Evolutionary conservation across 345 rosid genomes (phyloP).

Genomic region (Lumnitzera littorea): DNA sequence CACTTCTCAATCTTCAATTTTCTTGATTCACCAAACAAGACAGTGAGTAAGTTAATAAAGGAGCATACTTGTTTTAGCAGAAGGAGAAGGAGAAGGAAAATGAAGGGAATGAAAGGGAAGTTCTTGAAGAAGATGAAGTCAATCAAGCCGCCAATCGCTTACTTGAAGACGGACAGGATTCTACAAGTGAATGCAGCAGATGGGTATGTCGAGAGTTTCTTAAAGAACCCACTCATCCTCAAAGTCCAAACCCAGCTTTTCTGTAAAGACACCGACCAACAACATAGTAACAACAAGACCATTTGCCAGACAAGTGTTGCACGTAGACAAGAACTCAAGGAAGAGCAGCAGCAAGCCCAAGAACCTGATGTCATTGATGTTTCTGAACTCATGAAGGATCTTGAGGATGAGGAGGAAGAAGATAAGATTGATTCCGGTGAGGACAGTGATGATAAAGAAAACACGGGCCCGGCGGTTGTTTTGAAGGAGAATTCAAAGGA

Average conservation of each 20-base stretch:
- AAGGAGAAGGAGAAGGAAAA: constrained; percentile 7
- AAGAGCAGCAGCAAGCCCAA: neutral
- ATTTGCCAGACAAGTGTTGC: too few relatives aligned
- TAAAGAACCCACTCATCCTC: constrained; percentile 17
- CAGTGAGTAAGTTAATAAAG: too few relatives aligned
- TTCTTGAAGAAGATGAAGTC: constrained; percentile 57
- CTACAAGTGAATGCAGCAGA: constrained; percentile 52
- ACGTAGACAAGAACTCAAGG: too few relatives aligned
- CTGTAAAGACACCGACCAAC: constrained; percentile 20
- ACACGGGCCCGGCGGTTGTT: constrained; percentile 26
- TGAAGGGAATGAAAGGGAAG: constrained; percentile 77
- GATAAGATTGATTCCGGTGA: constrained; percentile 25
- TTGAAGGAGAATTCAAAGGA: neutral
- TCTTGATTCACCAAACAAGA: neutral
- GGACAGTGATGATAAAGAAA: constrained; percentile 47
- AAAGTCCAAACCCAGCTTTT: constrained; percentile 19
- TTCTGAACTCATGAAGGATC: constrained; percentile 38
- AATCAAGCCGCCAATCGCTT: constrained; percentile 52
- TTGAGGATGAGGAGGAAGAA: constrained; percentile 11
- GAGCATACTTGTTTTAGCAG: neutral
- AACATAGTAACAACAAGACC: neutral
- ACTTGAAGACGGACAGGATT: constrained; percentile 60
- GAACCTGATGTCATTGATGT: constrained; percentile 37
- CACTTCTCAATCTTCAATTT: neutral
- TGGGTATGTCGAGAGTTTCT: constrained; percentile 35